Percentiles rank a stretch among this genome's conserved stretches.
phyloP scores from a whole-genome alignment of 1,139 yeast species.

The Diutina catenulata region DNA sequence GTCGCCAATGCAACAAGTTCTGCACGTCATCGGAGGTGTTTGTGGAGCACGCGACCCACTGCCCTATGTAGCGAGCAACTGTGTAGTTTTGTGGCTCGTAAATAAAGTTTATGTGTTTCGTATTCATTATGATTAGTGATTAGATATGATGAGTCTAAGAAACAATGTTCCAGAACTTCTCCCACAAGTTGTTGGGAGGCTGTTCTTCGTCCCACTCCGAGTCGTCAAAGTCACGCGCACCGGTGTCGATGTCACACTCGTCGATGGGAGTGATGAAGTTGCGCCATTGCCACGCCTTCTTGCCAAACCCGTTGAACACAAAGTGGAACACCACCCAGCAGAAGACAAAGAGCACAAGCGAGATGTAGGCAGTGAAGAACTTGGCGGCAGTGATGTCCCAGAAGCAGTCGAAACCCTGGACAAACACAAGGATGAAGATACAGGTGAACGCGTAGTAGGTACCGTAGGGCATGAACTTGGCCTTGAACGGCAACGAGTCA shows the following conservation, averaged over 20 bases:
- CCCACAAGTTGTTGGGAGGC: neutral
- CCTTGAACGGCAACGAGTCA: slow-evolving; percentile 4
- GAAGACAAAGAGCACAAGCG: neutral
- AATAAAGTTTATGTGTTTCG: too few species aligned
- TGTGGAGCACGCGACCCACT: too few species aligned
- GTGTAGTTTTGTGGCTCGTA: too few species aligned
- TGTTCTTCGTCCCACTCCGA: neutral
- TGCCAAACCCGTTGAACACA: neutral
- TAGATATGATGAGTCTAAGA: too few species aligned
- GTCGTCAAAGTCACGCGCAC: slow-evolving; percentile 1
- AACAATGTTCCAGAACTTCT: slow-evolving; percentile 1
- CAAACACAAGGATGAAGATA: neutral
- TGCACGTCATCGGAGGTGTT: too few species aligned
- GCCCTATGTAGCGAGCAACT: too few species aligned
- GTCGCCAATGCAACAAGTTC: too few species aligned
- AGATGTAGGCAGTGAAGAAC: slow-evolving; percentile 1
- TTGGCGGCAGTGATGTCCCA: slow-evolving; percentile 1
- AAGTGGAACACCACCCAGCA: slow-evolving; percentile 4
- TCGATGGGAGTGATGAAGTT: neutral
- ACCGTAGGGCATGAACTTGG: slow-evolving; percentile 1
- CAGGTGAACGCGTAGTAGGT: slow-evolving; percentile 1
- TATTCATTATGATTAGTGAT: too few species aligned
- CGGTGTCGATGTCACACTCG: slow-evolving; percentile 4
- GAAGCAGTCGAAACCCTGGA: slow-evolving; percentile 2
- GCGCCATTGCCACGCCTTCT: neutral